Base-by-base conservation (phyloP, 371 early-diverging fungal genomes). In the Mortierella sp. region DNA sequence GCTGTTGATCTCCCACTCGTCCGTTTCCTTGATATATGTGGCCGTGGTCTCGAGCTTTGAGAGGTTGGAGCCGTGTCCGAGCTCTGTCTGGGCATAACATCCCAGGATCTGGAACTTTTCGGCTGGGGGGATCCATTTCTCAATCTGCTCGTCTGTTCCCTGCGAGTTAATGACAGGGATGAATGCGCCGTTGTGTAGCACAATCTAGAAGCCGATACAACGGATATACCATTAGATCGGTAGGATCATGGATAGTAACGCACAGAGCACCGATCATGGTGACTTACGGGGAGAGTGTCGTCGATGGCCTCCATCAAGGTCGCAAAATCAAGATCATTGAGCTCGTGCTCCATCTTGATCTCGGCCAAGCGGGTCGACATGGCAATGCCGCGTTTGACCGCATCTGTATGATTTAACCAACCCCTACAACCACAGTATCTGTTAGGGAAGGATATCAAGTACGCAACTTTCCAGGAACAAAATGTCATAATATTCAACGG, bases 1-100 rank as follows among this genome's bases (percentile, higher is more conserved):
- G 39, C 92, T 90, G 79, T 95, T 91, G 56, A 96, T 81, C 64
- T 93, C 95, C 57, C 90, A 95, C 79, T 93, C 92, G 56, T 93
- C 90, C 14, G 93, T 89, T 60, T 91, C 92, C 9, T 84, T 83
- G 42, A 91, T 80, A 56, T 85, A 95, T 0, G 95, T 95, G 15
- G 95, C 95, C 0, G 94, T 94, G n/a, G 97, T 96, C 78, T 95
- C 96, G 48, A 96, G 84, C 2, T 92, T 91, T 64, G 90, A 88
- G 21, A 96, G 88, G 56, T 96, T 95, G 21, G 94, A 60, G 27
- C 64, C 76, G 21, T 83, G 82, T 8, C 72, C 71, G 23, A 75
- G 68, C 60, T 94, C 94, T 2, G 94, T 94, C 75, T 93, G 92
- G 27, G 94, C 93, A 71, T 93, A 94, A 66, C 94, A 94, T 26